phyloP scores from a whole-genome alignment of 495 filamentous ascomycete species.

The Daldinia vernicosa region DNA sequence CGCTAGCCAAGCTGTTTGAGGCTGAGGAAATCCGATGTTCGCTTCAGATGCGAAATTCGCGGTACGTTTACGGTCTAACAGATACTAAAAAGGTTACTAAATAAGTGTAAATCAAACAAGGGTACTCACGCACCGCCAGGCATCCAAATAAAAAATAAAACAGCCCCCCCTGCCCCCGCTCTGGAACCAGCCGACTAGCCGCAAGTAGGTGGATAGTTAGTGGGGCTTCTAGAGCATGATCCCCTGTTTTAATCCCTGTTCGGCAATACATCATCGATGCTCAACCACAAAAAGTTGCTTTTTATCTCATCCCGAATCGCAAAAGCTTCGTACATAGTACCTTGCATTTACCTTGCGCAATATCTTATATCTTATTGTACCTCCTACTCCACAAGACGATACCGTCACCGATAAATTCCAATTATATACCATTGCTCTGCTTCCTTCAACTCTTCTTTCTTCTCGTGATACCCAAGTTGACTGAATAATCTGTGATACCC shows the following conservation, averaged over 20 bases:
- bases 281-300: neutral
- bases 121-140: neutral
- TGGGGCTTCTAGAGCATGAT: neutral
- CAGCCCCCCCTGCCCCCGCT: too few relatives aligned
- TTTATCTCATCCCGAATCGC: constrained; percentile 1
- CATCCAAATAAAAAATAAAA: constrained; percentile 3
- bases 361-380: neutral
- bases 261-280: constrained; percentile 3
- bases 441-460: neutral
- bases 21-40: constrained; percentile 25
- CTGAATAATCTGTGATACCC: constrained; percentile 32
- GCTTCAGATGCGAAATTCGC: constrained; percentile 26
- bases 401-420: constrained; percentile 14
- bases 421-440: neutral
- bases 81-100: neutral
- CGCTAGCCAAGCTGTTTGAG: constrained; percentile 5
- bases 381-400: neutral
- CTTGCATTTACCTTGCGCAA: constrained; percentile 6
- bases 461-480: constrained; percentile 20
- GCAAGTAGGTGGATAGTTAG: neutral
- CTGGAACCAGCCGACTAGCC: neutral
- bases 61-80: neutral
- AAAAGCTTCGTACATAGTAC: constrained; percentile 21
- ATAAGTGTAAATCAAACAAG: neutral
- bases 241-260: neutral